These are phyloP conservation scores for Chlorella ohadii DNA, from an alignment of 139 green algal genomes.

Conservation along the genomic window DNA sequence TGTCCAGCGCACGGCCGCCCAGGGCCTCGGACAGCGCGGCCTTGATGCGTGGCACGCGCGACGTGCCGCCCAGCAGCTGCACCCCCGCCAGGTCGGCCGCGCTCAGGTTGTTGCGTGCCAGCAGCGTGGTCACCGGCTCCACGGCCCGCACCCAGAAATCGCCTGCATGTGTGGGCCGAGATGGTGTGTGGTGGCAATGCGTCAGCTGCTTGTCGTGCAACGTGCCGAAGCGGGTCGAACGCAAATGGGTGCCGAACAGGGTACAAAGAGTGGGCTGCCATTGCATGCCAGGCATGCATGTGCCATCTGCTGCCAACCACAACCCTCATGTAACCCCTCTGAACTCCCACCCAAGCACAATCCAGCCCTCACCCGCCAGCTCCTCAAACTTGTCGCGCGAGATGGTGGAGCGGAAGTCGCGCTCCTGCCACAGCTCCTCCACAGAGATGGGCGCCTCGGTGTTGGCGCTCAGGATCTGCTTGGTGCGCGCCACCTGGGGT, in stretches of 20 bases:
- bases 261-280: no score
- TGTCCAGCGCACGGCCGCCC: constrained; percentile 72
- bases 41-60: constrained; percentile 85
- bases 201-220: no score
- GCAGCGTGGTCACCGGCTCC: constrained; percentile 67
- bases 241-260: no score
- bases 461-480: constrained; percentile 98
- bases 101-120: constrained; percentile 79
- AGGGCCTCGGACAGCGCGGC: constrained; percentile 78
- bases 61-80: constrained; percentile 91
- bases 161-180: constrained; percentile 11
- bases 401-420: constrained; percentile 86
- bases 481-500: constrained; percentile 86
- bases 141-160: constrained; percentile 76
- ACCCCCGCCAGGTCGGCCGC: constrained; percentile 76
- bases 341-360: no score
- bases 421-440: constrained; percentile 88
- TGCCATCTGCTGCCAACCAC: no score
- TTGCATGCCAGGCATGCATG: no score
- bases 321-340: no score
- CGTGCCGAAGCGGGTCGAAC: no score
- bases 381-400: constrained; percentile 82
- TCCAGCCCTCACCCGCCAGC: constrained; percentile 50
- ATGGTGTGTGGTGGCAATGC: no score
- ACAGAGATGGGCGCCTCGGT: constrained; percentile 86